A percentile compares a stretch with the other conserved stretches of the same genome.
phyloP scores from a whole-genome alignment of 495 filamentous ascomycete species.

The Daldinia loculata region DNA sequence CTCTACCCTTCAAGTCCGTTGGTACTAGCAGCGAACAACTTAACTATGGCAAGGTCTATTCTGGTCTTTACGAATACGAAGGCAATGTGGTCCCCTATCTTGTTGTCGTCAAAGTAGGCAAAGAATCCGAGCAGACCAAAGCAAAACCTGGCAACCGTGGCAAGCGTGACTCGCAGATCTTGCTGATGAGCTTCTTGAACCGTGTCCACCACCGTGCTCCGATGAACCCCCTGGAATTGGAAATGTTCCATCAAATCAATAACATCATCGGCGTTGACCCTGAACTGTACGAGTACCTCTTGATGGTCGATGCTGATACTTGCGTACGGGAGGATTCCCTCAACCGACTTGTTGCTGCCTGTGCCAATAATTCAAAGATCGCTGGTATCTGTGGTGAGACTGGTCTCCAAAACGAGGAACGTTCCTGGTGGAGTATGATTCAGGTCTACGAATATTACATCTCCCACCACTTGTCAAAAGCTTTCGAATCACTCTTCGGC shows the following conservation, averaged over 20 bases:
- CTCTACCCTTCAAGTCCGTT: slow-evolving; percentile 89
- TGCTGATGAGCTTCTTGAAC: slow-evolving; percentile 89
- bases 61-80: slow-evolving; percentile 96
- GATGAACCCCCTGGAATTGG: slow-evolving; percentile 95
- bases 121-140: slow-evolving; percentile 91
- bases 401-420: slow-evolving; percentile 91
- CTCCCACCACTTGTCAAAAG: slow-evolving; percentile 91
- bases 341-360: slow-evolving; percentile 91
- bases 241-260: slow-evolving; percentile 99
- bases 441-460: slow-evolving; percentile 99
- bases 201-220: slow-evolving; percentile 92
- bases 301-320: slow-evolving; percentile 98
- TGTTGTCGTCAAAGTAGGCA: slow-evolving; percentile 95
- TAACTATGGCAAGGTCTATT: slow-evolving; percentile 99
- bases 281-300: slow-evolving; percentile 94
- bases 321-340: slow-evolving; percentile 91
- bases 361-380: slow-evolving; percentile 93
- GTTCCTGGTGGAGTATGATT: slow-evolving; percentile 99
- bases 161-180: slow-evolving; percentile 95
- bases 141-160: slow-evolving; percentile 96
- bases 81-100: slow-evolving; percentile 97
- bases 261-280: slow-evolving; percentile 99
- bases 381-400: slow-evolving; percentile 98
- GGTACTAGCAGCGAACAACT: slow-evolving; percentile 90
- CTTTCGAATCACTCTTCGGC: slow-evolving; percentile 94